Conservation (phyloP, 495 filamentous ascomycete genomes). For the Hypoxylon lenormandii region DNA sequence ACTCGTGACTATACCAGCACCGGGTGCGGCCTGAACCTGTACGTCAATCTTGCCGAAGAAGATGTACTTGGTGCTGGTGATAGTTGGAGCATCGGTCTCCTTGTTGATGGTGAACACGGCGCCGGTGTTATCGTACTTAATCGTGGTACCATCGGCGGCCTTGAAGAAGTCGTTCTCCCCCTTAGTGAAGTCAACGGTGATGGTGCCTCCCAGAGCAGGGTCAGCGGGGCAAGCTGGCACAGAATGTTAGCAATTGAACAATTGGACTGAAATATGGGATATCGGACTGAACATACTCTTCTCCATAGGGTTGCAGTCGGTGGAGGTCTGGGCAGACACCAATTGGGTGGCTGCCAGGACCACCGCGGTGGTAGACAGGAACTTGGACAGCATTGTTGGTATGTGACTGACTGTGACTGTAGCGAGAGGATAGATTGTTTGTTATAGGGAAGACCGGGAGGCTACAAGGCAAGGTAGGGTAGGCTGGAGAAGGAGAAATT, state of each 20-base stretch:
- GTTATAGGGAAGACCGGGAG: constrained; percentile 9
- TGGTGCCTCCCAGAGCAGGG: constrained; percentile 75
- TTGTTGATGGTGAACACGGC: constrained; percentile 80
- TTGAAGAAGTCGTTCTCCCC: constrained; percentile 77
- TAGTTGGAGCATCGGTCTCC: constrained; percentile 79
- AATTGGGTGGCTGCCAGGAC: constrained; percentile 59
- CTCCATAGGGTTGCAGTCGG: constrained; percentile 77
- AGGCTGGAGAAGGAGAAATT: constrained; percentile 27
- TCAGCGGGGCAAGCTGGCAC: constrained; percentile 72
- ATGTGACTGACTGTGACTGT: constrained; percentile 19
- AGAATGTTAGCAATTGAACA: constrained; percentile 18
- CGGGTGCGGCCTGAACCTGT: constrained; percentile 72
- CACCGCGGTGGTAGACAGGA: constrained; percentile 54
- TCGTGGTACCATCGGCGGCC: constrained; percentile 68
- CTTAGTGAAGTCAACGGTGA: constrained; percentile 83
- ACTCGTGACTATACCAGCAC: constrained; percentile 80
- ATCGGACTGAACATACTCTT: constrained; percentile 65
- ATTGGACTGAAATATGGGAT: neutral
- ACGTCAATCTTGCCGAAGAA: constrained; percentile 82
- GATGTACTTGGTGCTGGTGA: constrained; percentile 76
- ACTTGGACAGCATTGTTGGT: constrained; percentile 57
- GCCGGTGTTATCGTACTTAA: constrained; percentile 74
- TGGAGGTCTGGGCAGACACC: constrained; percentile 78
- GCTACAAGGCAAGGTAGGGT: constrained; percentile 6
- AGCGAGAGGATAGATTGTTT: constrained; percentile 9